Evolutionary conservation across 345 rosid genomes (phyloP), one percentile per base, ranked within the genome.

Genomic region (Eucalyptus sp.): DNA sequence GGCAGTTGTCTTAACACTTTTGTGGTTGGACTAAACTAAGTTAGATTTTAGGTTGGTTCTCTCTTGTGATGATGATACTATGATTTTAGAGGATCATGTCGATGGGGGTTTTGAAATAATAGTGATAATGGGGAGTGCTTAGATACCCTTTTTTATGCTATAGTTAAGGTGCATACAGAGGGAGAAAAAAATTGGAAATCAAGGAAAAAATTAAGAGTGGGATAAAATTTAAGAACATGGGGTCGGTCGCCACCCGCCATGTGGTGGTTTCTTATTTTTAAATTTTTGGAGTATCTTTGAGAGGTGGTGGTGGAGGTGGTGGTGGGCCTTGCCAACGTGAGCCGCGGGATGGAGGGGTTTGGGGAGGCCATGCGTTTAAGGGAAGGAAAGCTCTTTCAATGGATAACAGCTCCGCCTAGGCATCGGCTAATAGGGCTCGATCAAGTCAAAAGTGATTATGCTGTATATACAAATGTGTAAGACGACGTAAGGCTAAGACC

Each of bases 211-310:
- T 46, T 29, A 62, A 46, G 14, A 13, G 24, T 50, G n/a, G 89
- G 76, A 80, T 62, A 79, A 64, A 46, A 88, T 66, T 50, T 64
- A 64, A 66, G 92, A 90, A 90, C 91, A 89, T 91, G 94, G 93
- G 91, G 91, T 88, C 86, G 88, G 91, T 83, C 90, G 85, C 89
- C 54, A 87, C 37, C 86, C 68, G 46, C 27, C 93, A 92, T 93
- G 93, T 92, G 95, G 94, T 91, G 90, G 95, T 91, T 94, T 60
- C 31, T 91, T 89, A 87, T 93, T 90, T 83, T 87, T 86, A 79
- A 79, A 90, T 44, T 44, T 43, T 2, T 18, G 46, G 95, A 87
- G 93, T 91, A 92, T 91, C 93, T 93, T 90, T 51, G 87, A 88
- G 86, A 85, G 88, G 76, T 29, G 66, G 66, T 5, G 71, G 71